Base-by-base conservation (phyloP, 352 stramenopile species). In the Phytophthora tubulina region DNA sequence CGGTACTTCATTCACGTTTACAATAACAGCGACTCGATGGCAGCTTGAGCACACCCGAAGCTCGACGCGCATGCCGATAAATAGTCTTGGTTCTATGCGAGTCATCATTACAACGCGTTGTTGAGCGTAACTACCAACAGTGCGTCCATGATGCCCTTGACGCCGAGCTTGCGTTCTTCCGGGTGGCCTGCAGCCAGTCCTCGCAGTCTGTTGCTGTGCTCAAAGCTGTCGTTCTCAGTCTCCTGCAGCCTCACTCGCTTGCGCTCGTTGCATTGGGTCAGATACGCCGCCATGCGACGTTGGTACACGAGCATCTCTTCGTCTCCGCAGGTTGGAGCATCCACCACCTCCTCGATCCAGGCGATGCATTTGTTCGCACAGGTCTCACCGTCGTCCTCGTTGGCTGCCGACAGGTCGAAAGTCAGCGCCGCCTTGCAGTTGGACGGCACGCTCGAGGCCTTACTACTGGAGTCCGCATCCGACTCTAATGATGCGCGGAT, bases 81-180 rank as follows among this genome's bases (percentile, higher is more conserved):
- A 73, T 73, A 73, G 36, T 72, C 21, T 72, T 56, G 45, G 8
- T 10, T 7, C 17, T 49, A 30, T 6, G 13, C 13, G 4, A 1
- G n/a, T 21, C 27, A 44, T 42, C 8, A 13, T 59, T 54, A 79
- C 32, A 75, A 32, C 14, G 48, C 67, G 21, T 79, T 67, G 57
- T 75, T 79, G 4, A 79, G 62, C 41, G 72, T 75, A 27, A 79
- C 49, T 9, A 79, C 61, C 31, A 79, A 61, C 8, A 79, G 45
- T 4, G 72, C 72, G 41, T 75, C 72, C 72, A 79, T 50, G 2
- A 79, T 38, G 2, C 72, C 72, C n/a, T 75, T 73, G 36, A 79
- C 51, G 31, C 61, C 65, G 41, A 75, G 67, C 27, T 61, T 63
- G 11, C 51, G 44, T 13, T 14, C 33, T 39, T 67, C 59, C 8